Evolutionary conservation across 192 early-diverging fungal genomes (phyloP).

Genomic region (Gamsiella multidivaricata): DNA sequence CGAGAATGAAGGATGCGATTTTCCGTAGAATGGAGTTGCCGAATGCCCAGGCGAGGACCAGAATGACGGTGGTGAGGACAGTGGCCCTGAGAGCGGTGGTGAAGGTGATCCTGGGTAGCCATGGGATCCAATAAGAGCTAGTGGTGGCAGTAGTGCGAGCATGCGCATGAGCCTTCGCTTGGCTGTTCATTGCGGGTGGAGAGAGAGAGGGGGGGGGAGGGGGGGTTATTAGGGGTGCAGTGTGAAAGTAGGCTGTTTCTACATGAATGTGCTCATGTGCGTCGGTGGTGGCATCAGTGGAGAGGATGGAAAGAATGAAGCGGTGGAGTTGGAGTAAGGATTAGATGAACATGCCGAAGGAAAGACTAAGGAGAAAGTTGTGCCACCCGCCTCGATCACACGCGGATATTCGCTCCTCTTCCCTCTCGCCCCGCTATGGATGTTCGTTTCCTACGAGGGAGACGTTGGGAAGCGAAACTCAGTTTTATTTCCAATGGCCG

Average conservation of each 20-base stretch:
- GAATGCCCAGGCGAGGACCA: slow-evolving; percentile 18
- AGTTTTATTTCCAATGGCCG: too few relatives aligned
- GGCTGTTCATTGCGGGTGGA: background rate
- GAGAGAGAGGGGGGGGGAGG: background rate
- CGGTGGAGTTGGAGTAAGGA: too few relatives aligned
- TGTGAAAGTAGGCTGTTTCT: background rate
- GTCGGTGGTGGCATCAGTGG: background rate
- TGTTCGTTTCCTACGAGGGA: too few relatives aligned
- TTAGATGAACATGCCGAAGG: too few relatives aligned
- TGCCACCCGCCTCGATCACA: too few relatives aligned
- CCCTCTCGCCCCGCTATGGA: too few relatives aligned
- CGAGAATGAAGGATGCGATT: slow-evolving; percentile 25
- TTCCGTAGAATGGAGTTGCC: slow-evolving; percentile 12
- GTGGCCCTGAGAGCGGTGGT: background rate
- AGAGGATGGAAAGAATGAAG: too few relatives aligned
- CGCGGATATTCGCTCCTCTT: too few relatives aligned
- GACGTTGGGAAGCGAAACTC: too few relatives aligned
- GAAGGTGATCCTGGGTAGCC: background rate
- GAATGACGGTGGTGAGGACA: background rate
- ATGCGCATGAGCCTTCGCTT: background rate
- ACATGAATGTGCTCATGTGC: background rate
- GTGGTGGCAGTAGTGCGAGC: background rate
- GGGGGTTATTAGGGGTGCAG: background rate
- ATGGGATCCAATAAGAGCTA: background rate
- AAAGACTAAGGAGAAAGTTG: too few relatives aligned